Conservation (phyloP, 768 basidiomycete species). For the Coprinopsis strossmayeri region DNA sequence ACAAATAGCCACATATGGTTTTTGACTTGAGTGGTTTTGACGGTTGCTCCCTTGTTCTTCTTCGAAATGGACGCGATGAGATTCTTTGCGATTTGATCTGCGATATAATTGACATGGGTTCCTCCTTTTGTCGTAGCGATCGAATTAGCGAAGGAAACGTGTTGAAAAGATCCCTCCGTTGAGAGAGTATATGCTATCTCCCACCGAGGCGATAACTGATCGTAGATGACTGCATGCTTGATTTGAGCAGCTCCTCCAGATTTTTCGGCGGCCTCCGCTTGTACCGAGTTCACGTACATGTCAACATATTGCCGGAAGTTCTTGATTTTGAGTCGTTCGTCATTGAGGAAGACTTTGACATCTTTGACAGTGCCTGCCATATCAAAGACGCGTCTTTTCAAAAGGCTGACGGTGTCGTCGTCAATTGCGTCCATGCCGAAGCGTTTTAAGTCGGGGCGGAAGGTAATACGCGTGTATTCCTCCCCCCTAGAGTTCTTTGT, state of each 20-base stretch:
- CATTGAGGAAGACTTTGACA: constrained; percentile 90
- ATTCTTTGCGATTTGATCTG: constrained; percentile 86
- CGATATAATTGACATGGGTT: constrained; percentile 79
- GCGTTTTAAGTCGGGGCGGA: constrained; percentile 84
- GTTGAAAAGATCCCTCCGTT: constrained; percentile 77
- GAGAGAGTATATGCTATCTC: constrained; percentile 94
- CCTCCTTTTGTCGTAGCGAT: constrained; percentile 97
- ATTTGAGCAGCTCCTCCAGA: constrained; percentile 74
- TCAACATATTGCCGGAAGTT: constrained; percentile 97
- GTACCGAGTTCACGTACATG: constrained; percentile 78
- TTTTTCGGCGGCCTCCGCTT: constrained; percentile 58
- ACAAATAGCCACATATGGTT: constrained; percentile 99
- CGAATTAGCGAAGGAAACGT: constrained; percentile 96
- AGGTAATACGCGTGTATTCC: constrained; percentile 90
- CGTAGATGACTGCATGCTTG: constrained; percentile 80
- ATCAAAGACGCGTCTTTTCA: constrained; percentile 94
- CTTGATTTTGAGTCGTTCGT: constrained; percentile 87
- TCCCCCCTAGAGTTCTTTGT: constrained; percentile 84
- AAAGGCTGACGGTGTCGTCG: constrained; percentile 80
- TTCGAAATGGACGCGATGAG: constrained; percentile 79
- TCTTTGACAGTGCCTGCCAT: constrained; percentile 94
- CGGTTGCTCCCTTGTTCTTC: constrained; percentile 96
- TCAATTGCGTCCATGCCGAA: constrained; percentile 93
- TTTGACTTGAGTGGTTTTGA: constrained; percentile 91
- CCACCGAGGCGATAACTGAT: constrained; percentile 78